Evolutionary conservation across 2,329 filamentous ascomycete genomes (phyloP).

Genomic region (Periconia digitata): DNA sequence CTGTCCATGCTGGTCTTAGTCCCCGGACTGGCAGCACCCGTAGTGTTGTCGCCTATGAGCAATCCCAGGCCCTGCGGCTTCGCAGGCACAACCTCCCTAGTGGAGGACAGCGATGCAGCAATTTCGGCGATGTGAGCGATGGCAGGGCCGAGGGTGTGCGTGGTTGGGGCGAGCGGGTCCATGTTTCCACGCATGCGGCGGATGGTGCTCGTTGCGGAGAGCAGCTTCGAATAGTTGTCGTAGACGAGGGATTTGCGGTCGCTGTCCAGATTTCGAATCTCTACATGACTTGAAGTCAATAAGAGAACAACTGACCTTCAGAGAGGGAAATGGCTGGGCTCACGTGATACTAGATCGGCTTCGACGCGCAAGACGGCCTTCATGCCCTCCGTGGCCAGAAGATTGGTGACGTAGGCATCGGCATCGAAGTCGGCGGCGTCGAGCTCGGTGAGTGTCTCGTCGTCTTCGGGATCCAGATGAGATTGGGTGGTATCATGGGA

Average conservation of each 20-base stretch:
- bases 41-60: conserved; percentile 19
- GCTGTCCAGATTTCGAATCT: conserved; percentile 87
- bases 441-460: conserved; percentile 67
- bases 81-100: conserved; percentile 32
- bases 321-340: conserved; percentile 12
- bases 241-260: conserved; percentile 97
- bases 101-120: conserved; percentile 45
- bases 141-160: conserved; percentile 70
- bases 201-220: conserved; percentile 95
- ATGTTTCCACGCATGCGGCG: conserved; percentile 82
- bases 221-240: conserved; percentile 97
- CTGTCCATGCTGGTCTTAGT: conserved; percentile 4
- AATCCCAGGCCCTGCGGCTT: conserved; percentile 28
- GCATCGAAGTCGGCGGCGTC: conserved; percentile 74
- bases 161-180: conserved; percentile 75
- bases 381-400: conserved; percentile 65
- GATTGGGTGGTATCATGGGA: conserved; percentile 33
- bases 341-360: conserved; percentile 63
- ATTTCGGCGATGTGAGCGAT: conserved; percentile 74
- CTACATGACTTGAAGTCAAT: conserved; percentile 37
- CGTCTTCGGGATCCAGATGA: conserved; percentile 47
- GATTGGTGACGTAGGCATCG: conserved; percentile 64
- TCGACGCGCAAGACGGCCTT: conserved; percentile 72
- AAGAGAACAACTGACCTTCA: not conserved
- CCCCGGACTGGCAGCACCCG: conserved; percentile 22